Evolutionary conservation across 228 moss, liverwort and hornwort genomes (phyloP).

Genomic region (Sphagnum magellanicum): DNA sequence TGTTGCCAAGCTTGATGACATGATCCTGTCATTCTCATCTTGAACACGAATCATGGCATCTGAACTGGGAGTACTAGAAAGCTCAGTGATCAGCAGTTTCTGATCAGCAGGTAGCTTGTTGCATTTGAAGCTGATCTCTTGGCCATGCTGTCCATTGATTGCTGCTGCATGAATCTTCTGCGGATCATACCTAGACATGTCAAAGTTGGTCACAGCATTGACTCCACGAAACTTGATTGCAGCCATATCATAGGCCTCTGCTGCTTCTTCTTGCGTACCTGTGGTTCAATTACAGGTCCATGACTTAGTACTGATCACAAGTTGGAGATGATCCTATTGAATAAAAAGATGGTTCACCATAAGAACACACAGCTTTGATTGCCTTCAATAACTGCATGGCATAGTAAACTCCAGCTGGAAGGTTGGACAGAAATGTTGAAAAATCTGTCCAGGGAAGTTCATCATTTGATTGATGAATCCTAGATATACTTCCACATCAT

Average conservation of each 20-base stretch:
- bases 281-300: not conserved
- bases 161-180: constrained; percentile 84
- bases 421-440: no score
- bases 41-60: constrained; percentile 27
- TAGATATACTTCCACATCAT: no score
- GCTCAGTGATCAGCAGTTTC: constrained; percentile 16
- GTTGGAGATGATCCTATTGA: no score
- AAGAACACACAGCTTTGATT: no score
- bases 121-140: constrained; percentile 29
- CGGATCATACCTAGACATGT: constrained; percentile 95
- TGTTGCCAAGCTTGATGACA: constrained; percentile 37
- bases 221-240: constrained; percentile 98
- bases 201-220: constrained; percentile 97
- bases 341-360: no score
- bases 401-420: no score
- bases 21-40: constrained; percentile 48
- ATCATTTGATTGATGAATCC: no score
- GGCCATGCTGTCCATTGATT: constrained; percentile 52
- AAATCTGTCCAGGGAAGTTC: no score
- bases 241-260: constrained; percentile 96
- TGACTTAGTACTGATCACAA: no score
- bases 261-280: constrained; percentile 99
- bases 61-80: constrained; percentile 28
- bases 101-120: constrained; percentile 16
- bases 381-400: no score